Base-by-base conservation (phyloP, 2,329 filamentous ascomycete species). In the Alternaria gaisen region DNA sequence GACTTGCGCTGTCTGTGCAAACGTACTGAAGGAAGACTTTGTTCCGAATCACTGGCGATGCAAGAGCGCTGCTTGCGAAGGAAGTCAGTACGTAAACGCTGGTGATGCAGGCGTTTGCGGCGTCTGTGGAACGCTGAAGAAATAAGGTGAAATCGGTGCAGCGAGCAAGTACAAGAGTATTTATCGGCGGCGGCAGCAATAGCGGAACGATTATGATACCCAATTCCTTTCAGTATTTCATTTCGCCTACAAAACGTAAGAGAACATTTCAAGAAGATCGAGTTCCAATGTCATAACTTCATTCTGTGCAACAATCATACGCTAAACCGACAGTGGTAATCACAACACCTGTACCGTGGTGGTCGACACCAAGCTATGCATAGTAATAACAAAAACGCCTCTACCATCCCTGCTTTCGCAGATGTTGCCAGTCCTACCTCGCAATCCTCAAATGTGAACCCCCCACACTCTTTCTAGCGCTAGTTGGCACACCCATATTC, bases 51-150 rank as follows among this genome's bases (percentile, higher is more conserved):
- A 85, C n/a, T 94, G 92, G 91, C 79, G 79, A 48, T 94, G 91
- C 73, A 76, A 73, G 43, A 86, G 84, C 65, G 72, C 75, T 4
- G 66, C 79, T 3, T 94, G 91, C 73, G 78, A 78, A 60, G 82
- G 79, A 12, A 86, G 83, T 46, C 61, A 70, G 20, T 94, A 92
- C 73, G 72, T 89, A 53, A 94, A 94, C 71, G 84, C 89, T 11
- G 87, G 85, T 1, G 91, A 94, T 75, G 87, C 84, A 64, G 89
- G 88, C 7, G 75, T 88, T 0, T 94, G 91, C 74, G 90, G 91
- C 4, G 77, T 91, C 5, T 94, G 91, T 72, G 89, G 88, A 16
- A 46, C 47, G 16, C 46, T 60, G 12, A 66, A 50, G 24, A 40
- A 32, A 32, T 43, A 22, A 41, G 26, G 16, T 34, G n/a, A 8